phyloP scores from a whole-genome alignment of 306 rosid genomes.

The Ormosia semicastrata region DNA sequence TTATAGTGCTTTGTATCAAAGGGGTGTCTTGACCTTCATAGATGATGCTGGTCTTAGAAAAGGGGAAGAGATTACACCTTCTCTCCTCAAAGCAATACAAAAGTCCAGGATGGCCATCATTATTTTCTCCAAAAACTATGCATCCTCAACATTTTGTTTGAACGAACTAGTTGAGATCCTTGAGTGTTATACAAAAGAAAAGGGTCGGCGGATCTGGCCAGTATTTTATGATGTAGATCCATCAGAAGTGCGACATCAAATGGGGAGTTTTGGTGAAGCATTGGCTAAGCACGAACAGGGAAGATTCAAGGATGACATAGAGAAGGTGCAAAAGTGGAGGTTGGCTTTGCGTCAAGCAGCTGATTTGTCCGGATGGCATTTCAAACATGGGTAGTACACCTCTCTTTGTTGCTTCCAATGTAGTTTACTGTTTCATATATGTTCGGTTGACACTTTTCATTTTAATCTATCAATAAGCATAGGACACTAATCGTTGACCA shows the following conservation, averaged over 20 bases:
- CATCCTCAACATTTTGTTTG: neutral
- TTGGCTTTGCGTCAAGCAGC: neutral
- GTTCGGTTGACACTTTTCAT: neutral
- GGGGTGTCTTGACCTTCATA: too few species aligned
- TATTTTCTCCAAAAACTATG: neutral
- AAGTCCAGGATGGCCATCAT: too few species aligned
- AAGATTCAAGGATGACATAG: neutral
- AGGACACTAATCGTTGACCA: too few species aligned
- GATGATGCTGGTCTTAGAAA: too few species aligned
- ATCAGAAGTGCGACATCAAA: neutral
- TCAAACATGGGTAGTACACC: neutral
- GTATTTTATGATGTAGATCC: neutral
- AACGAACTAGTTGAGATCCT: neutral
- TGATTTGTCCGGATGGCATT: neutral
- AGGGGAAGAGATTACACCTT: too few species aligned
- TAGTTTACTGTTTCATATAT: too few species aligned
- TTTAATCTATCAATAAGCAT: too few species aligned
- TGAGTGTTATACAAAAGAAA: neutral
- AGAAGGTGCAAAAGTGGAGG: neutral
- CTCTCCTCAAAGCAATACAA: too few species aligned
- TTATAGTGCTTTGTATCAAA: too few species aligned
- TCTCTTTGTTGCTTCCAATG: neutral
- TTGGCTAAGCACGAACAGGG: neutral
- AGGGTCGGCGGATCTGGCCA: neutral
- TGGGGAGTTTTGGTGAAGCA: neutral